phyloP scores from a whole-genome alignment of 2,329 filamentous ascomycete genomes.

The Tolypocladium capitatum region DNA sequence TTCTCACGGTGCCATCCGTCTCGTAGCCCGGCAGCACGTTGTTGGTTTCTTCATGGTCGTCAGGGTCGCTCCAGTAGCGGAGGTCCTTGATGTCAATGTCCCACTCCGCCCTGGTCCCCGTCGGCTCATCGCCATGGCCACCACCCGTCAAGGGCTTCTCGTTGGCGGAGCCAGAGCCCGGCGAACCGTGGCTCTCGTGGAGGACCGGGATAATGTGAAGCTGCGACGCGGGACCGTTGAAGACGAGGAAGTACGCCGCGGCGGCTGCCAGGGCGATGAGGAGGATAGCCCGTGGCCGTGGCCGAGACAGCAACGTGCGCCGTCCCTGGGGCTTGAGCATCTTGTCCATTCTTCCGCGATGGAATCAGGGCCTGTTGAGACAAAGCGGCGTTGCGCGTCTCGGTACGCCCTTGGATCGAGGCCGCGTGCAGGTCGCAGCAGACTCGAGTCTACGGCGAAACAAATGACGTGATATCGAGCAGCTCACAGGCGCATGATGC shows the following conservation, averaged over 20 bases:
- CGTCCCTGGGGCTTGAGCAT: slow-evolving; percentile 18
- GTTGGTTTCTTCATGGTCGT: slow-evolving; percentile 20
- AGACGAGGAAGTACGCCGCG: slow-evolving; percentile 30
- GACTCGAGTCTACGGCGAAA: neutral
- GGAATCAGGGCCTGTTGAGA: neutral
- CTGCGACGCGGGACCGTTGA: slow-evolving; percentile 20
- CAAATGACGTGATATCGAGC: neutral
- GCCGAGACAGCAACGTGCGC: slow-evolving; percentile 18
- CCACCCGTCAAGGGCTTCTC: neutral
- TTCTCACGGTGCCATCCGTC: slow-evolving; percentile 20
- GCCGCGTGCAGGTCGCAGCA: neutral
- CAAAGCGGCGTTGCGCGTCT: neutral
- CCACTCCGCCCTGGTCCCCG: slow-evolving; percentile 13
- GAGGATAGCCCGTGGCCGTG: slow-evolving; percentile 28
- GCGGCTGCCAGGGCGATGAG: slow-evolving; percentile 25
- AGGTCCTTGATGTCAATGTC: slow-evolving; percentile 23
- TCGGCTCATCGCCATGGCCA: slow-evolving; percentile 5
- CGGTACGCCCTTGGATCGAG: neutral
- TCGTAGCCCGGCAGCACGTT: slow-evolving; percentile 23
- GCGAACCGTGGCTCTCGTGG: slow-evolving; percentile 1
- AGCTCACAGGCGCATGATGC: neutral
- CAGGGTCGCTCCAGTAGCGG: slow-evolving; percentile 21
- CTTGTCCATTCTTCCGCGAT: slow-evolving; percentile 13
- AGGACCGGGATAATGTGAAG: slow-evolving; percentile 22
- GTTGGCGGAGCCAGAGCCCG: neutral